Evolutionary conservation across 306 rosid species (phyloP).

Genomic region (Prunus mume): DNA sequence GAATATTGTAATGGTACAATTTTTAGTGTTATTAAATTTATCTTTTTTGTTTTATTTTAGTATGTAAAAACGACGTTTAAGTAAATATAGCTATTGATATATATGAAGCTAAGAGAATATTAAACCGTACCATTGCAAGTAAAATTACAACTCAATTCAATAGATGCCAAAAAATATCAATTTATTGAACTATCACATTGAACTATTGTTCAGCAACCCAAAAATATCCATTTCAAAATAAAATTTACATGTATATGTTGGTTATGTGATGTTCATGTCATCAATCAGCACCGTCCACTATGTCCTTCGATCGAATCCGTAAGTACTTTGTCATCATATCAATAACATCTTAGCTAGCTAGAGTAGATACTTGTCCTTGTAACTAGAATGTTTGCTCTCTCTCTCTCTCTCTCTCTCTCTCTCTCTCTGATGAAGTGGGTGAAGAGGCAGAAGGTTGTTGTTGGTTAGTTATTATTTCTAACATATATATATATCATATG

Average conservation of each 20-base stretch:
- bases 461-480: constrained; percentile 45
- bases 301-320: constrained; percentile 3
- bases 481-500: not conserved
- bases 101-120: too few relatives aligned
- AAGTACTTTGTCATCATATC: not conserved
- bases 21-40: too few relatives aligned
- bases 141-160: too few relatives aligned
- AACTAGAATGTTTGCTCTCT: constrained; percentile 10
- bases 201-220: not conserved
- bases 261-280: constrained; percentile 15
- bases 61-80: too few relatives aligned
- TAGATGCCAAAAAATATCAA: too few relatives aligned
- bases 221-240: constrained; percentile 9
- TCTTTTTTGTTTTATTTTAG: too few relatives aligned
- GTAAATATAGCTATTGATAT: too few relatives aligned
- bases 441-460: constrained; percentile 34
- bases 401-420: not conserved
- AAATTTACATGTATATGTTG: constrained; percentile 10
- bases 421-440: not conserved
- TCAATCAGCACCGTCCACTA: constrained; percentile 9
- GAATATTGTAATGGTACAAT: too few relatives aligned
- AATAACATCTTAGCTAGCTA: not conserved
- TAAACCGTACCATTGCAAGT: too few relatives aligned
- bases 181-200: too few relatives aligned
- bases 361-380: constrained; percentile 27